phyloP scores from a whole-genome alignment of 306 rosid genomes.

The Inga oerstediana region DNA sequence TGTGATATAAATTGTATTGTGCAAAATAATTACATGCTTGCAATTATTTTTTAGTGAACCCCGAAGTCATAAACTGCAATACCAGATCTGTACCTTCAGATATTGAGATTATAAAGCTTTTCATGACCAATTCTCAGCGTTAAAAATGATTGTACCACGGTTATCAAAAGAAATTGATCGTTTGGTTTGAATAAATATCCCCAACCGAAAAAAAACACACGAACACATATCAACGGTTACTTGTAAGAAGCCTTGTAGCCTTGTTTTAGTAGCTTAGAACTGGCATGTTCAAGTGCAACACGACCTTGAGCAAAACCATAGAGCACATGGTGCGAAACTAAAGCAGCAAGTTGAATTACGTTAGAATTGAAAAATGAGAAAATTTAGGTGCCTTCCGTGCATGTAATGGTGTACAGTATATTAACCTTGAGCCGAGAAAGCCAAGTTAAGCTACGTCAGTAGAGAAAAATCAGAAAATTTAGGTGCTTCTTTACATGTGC shows the following conservation, averaged over 20 bases:
- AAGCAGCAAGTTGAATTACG: background rate
- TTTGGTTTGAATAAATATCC: too few species aligned
- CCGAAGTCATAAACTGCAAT: slow-evolving; percentile 27
- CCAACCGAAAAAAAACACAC: too few species aligned
- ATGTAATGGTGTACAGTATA: too few species aligned
- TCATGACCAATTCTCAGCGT: background rate
- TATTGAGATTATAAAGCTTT: background rate
- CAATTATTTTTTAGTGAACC: slow-evolving; percentile 1
- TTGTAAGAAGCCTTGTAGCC: background rate
- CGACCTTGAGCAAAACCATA: background rate
- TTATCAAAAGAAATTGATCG: background rate
- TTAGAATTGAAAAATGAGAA: background rate
- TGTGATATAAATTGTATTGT: slow-evolving; percentile 44
- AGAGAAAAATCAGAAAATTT: background rate
- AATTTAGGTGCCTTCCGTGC: too few species aligned
- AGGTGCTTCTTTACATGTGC: background rate
- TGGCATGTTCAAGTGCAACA: background rate
- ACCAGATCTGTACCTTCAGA: slow-evolving; percentile 15
- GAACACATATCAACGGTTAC: background rate
- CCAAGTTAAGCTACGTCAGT: too few species aligned
- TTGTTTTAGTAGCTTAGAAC: background rate
- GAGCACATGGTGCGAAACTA: too few species aligned
- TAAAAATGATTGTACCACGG: background rate
- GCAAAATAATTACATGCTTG: slow-evolving; percentile 20
- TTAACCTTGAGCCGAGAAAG: too few species aligned